Base-by-base conservation (phyloP, 148 eudicot genomes). In the Drosera capensis region DNA sequence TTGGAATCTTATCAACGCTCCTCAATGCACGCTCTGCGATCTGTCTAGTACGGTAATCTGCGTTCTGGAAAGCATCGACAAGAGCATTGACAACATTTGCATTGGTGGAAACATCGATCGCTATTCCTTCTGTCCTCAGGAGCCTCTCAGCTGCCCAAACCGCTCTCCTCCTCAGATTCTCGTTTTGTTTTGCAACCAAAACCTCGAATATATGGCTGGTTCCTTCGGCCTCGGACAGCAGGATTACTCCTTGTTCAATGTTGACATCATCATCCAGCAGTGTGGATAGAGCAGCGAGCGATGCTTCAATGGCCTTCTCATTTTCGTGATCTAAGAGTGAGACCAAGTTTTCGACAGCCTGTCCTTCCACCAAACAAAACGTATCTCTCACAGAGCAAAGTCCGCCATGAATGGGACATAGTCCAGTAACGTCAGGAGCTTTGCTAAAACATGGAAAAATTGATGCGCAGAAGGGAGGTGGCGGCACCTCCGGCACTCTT, bases 81-180 rank as follows among this genome's bases (percentile, higher is more conserved):
- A 88, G 80, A 0, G 93, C 97, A 1, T 87, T 73, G 49, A 70
- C 67, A 40, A 84, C 74, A 52, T 71, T 88, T 14, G 71, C 93
- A 71, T 88, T 74, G 22, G 67, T 67, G 0, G 92, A 65, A 31
- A 75, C 58, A 37, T 78, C 69, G 29, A 23, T 54, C 7, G 87
- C 87, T 46, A 88, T 80, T 28, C 64, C 73, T 5, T 80, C 82
- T 2, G 57, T 68, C 24, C 95, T 61, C 54, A 88, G 47, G 16
- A 88, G 62, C 47, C 97, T 75, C 57, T 88, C 97, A 3, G 68
- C 87, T 8, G 60, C 83, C 97, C 97, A 88, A 51, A 88, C 94
- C 0, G 84, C 77, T 52, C 82, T 80, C 48, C 66, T 53, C 50
- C 66, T 59, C 45, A 88, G 66, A 50, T 53, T 71, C 39, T 88